These are phyloP conservation scores for Sarocladium brachiariae DNA, from an alignment of 2,329 filamentous ascomycete species.

Conservation along the genomic window DNA sequence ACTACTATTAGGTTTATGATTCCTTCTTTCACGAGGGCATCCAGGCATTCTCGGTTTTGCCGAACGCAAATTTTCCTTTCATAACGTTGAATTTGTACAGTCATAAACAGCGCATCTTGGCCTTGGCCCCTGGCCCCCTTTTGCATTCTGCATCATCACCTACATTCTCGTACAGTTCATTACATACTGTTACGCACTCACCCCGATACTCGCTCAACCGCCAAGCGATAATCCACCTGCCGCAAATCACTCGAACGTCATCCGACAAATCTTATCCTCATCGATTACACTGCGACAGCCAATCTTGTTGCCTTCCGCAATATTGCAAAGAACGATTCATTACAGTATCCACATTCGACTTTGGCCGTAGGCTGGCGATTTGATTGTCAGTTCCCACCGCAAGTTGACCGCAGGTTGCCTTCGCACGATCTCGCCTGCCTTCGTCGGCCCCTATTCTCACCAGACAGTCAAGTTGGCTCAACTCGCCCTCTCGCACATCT, in stretches of 20 bases:
- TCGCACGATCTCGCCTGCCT: not conserved
- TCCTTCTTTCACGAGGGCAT: not conserved
- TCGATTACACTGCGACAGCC: not conserved
- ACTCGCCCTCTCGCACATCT: conserved; percentile 62
- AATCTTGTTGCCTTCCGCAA: not conserved
- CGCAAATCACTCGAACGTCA: conserved; percentile 2
- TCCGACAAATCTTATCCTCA: not conserved
- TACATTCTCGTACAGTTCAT: not conserved
- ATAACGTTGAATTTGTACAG: not conserved
- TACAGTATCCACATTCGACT: not conserved
- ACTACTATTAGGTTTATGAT: not conserved
- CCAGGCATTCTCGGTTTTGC: not conserved
- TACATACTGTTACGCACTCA: not conserved
- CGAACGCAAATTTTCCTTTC: conserved; percentile 5
- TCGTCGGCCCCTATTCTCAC: conserved; percentile 18
- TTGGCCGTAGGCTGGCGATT: not conserved
- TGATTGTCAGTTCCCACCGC: not conserved
- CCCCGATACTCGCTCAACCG: not conserved
- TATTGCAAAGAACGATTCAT: not conserved
- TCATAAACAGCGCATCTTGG: not conserved
- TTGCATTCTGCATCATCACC: not conserved
- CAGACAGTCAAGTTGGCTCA: conserved; percentile 90
- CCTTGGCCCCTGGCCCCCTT: not conserved
- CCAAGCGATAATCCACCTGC: not conserved
- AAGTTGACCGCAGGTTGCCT: not conserved